Percentiles rank a stretch among this genome's conserved stretches.
Evolutionary conservation across 768 basidiomycete genomes (phyloP).

Genomic region (Tulasnella sp.): DNA sequence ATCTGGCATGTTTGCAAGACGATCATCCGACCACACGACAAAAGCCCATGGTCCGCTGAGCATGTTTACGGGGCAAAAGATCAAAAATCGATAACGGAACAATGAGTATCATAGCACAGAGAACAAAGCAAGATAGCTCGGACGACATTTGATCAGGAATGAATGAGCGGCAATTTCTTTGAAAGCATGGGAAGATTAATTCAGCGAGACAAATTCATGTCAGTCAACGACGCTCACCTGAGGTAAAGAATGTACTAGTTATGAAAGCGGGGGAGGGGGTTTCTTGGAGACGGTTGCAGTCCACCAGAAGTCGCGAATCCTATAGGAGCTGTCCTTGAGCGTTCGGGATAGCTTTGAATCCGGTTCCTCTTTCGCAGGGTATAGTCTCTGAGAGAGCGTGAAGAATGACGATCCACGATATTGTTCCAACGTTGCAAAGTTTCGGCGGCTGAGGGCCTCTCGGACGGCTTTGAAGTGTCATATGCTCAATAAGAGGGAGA

Average conservation of each 20-base stretch:
- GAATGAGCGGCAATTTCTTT: neutral
- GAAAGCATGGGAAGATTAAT: neutral
- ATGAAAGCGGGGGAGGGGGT: neutral
- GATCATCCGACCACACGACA: neutral
- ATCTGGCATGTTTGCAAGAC: too few relatives aligned
- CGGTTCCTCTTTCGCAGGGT: neutral
- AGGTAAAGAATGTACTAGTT: neutral
- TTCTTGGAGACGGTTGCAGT: neutral
- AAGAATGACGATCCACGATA: neutral
- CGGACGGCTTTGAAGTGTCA: constrained; percentile 2
- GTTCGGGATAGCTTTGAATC: neutral
- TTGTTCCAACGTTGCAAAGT: neutral
- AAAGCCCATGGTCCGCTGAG: neutral
- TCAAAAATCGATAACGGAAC: too few relatives aligned
- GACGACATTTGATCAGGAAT: neutral
- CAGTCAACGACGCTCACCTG: neutral
- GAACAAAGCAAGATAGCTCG: neutral
- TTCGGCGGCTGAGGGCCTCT: constrained; percentile 7
- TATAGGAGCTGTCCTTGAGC: neutral
- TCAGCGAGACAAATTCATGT: neutral
- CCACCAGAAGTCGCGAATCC: neutral
- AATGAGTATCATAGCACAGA: neutral
- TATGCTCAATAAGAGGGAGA: constrained; percentile 3
- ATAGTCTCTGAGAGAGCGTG: neutral
- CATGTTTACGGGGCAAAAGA: neutral